Evolutionary conservation across 202 grass and related monocot genomes (phyloP).

Genomic region (Carex arenaria): DNA sequence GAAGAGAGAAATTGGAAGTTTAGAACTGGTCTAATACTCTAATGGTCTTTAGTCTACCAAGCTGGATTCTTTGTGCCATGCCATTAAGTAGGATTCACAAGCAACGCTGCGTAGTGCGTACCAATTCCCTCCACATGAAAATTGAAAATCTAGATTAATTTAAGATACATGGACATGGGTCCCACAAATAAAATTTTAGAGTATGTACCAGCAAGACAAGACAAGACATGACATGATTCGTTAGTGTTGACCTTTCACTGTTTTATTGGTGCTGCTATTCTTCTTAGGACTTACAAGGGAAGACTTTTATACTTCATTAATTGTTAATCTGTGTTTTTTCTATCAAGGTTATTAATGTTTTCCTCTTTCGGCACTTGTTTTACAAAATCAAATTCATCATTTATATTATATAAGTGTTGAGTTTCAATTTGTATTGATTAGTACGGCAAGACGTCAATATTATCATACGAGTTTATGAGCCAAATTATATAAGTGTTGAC

Average conservation of each 20-base stretch:
- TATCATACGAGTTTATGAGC: no score
- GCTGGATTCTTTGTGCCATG: background rate
- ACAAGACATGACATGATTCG: background rate
- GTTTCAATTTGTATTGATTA: background rate
- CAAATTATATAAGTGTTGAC: no score
- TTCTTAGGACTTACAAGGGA: background rate
- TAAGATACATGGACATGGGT: background rate
- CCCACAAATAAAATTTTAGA: background rate
- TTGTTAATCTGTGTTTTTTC: background rate
- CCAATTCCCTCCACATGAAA: background rate
- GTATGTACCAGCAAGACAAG: background rate
- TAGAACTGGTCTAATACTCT: background rate
- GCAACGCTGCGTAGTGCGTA: background rate
- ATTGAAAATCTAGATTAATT: background rate
- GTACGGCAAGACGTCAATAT: background rate
- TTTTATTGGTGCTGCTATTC: background rate
- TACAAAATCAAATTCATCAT: background rate
- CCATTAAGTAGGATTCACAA: no score
- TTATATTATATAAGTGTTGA: background rate
- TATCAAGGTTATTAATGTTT: background rate
- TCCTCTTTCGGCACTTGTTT: background rate
- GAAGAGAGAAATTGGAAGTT: conserved; percentile 5
- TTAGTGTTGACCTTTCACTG: background rate
- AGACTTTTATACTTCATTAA: background rate
- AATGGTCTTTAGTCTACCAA: background rate